These are phyloP conservation scores for Periconia macrospinosa DNA, from an alignment of 2,329 filamentous ascomycete genomes.

Conservation along the genomic window DNA sequence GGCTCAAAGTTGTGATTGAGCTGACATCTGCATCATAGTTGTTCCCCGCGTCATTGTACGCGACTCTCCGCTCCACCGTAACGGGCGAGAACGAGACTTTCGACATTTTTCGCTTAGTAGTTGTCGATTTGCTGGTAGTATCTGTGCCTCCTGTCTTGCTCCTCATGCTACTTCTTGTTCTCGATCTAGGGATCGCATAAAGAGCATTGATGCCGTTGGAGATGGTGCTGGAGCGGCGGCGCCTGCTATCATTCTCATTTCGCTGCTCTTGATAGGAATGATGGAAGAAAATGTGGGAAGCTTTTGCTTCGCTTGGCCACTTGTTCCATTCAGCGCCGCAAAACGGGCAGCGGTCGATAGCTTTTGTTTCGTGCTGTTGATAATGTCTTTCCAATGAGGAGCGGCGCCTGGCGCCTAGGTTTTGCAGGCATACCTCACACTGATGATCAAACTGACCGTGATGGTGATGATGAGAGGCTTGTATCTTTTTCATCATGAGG, in stretches of 20 bases:
- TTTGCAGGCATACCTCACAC: constrained; percentile 11
- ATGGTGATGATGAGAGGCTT: neutral
- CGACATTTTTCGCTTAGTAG: neutral
- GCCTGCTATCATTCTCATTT: neutral
- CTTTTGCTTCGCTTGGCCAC: constrained; percentile 8
- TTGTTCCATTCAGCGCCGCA: constrained; percentile 12
- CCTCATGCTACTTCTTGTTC: neutral
- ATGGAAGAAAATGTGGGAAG: constrained; percentile 15
- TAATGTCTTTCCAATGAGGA: neutral
- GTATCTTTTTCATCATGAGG: constrained; percentile 3
- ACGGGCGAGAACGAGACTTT: constrained; percentile 18
- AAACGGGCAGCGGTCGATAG: constrained; percentile 13
- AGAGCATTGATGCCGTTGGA: neutral
- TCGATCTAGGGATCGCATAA: constrained; percentile 3
- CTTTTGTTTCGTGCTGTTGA: constrained; percentile 5
- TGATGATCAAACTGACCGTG: constrained; percentile 2
- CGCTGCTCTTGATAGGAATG: neutral
- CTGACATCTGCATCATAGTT: constrained; percentile 2
- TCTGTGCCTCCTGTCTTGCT: neutral
- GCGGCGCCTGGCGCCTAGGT: constrained; percentile 1
- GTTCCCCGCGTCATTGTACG: constrained; percentile 10
- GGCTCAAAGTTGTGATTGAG: constrained; percentile 4
- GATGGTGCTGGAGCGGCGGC: neutral
- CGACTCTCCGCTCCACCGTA: constrained; percentile 9
- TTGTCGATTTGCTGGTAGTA: neutral